Evolutionary conservation across 1,139 yeast species (phyloP), one percentile per base, ranked within the genome.

Genomic region (Meyerozyma smithsonii): DNA sequence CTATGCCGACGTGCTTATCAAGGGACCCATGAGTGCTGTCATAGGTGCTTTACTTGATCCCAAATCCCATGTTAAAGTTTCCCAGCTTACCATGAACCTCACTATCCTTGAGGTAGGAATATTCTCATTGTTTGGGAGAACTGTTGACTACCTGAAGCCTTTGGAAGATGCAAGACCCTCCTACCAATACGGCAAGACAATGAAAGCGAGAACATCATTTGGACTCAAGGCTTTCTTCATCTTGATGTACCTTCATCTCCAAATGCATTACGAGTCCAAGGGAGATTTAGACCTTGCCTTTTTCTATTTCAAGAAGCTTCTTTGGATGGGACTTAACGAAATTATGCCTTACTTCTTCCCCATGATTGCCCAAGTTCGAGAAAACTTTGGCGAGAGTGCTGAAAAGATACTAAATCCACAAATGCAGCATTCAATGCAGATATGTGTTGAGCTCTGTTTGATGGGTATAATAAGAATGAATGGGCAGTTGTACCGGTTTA

Each of bases 291-390:
- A 51, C 4, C 48, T 63, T 18, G 54, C 72, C 0, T 68, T 54
- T 39, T 66, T 61, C 42, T 70, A 69, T 44, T 42, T 64, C 38
- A 67, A 59, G 43, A 70, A 70, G 46, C 52, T 64, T 32, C 36
- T 66, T 2, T 47, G 57, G 25, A 60, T 64, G 23, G 50, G 61
- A 16, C 58, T 58, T 3, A 50, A 48, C 1, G 72, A 69, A 32
- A 50, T 68, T 12, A 64, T 69, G 71, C 74, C 73, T 0, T 63
- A 64, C 41, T 68, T 63, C 43, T 58, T 57, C 41, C 61, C 63
- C 11, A 14, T 54, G 60, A 36, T 51, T 65, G 37, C 65, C 64
- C n/a, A 59, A 59, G 39, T 53, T 56, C 25, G 60, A 55, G 15
- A 54, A 17, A 14, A 28, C 23, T 36, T 36, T 30, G 39, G 39